phyloP scores from a whole-genome alignment of 371 early-diverging fungal species.

The Phascolomyces articulosus region DNA sequence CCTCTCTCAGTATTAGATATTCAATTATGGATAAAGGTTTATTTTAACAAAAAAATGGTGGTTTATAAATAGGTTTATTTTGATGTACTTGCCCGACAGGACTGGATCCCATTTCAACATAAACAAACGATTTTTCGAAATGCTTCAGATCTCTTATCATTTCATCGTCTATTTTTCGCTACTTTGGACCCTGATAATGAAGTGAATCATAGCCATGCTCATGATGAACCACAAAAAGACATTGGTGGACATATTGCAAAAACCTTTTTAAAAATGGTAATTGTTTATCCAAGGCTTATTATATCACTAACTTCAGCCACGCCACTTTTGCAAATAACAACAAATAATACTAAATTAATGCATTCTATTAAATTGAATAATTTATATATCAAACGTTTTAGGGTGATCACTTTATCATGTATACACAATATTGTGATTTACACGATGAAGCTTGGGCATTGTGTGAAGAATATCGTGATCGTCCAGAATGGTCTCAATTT shows the following conservation, averaged over 20 bases:
- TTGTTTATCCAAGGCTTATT: no score
- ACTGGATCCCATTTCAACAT: slow-evolving; percentile 41
- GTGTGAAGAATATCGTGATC: slow-evolving; percentile 38
- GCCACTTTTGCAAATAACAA: no score
- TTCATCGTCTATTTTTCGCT: slow-evolving; percentile 32
- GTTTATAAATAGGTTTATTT: slow-evolving; percentile 33
- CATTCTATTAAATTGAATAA: background rate
- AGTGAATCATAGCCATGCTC: background rate
- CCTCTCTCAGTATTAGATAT: background rate
- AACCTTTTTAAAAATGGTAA: slow-evolving; percentile 45
- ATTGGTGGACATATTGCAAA: slow-evolving; percentile 29
- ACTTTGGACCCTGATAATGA: slow-evolving; percentile 11
- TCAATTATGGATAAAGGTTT: background rate
- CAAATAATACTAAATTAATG: no score
- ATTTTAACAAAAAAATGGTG: background rate
- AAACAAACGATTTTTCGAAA: slow-evolving; percentile 39
- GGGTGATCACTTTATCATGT: slow-evolving; percentile 36
- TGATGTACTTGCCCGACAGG: slow-evolving; percentile 25
- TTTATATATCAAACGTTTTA: slow-evolving; percentile 8
- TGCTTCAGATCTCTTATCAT: slow-evolving; percentile 31
- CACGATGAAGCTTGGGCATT: slow-evolving; percentile 43
- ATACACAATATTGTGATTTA: slow-evolving; percentile 44
- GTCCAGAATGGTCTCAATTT: slow-evolving; percentile 47
- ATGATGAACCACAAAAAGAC: background rate
- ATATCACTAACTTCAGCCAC: no score